Evolutionary conservation across 345 rosid species (phyloP).

Genomic region (Theobroma cacao): DNA sequence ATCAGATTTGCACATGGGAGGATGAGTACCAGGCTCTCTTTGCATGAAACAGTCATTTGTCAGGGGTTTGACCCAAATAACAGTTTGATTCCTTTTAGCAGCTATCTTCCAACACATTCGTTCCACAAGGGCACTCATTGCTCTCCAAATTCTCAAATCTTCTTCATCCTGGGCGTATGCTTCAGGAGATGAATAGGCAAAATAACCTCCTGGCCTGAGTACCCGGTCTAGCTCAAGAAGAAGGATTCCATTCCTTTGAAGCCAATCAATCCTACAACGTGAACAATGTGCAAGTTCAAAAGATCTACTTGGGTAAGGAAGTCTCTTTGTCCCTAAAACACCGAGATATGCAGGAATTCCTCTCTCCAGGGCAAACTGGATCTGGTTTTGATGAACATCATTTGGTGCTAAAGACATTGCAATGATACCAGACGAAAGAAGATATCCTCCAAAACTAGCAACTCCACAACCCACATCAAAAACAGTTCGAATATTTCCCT

Average conservation of each 20-base stretch:
- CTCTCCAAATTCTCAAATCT: slow-evolving; percentile 84
- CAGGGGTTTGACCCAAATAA: slow-evolving; percentile 90
- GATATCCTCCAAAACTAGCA: slow-evolving; percentile 96
- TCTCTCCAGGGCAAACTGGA: slow-evolving; percentile 95
- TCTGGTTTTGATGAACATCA: slow-evolving; percentile 98
- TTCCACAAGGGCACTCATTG: slow-evolving; percentile 84
- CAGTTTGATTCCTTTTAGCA: slow-evolving; percentile 84
- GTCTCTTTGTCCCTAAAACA: slow-evolving; percentile 90
- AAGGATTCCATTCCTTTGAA: slow-evolving; percentile 93
- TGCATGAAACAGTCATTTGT: slow-evolving; percentile 82
- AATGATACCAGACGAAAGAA: slow-evolving; percentile 75
- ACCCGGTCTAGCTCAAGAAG: slow-evolving; percentile 94
- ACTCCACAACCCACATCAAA: slow-evolving; percentile 98
- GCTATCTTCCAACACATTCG: slow-evolving; percentile 97
- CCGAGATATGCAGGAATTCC: slow-evolving; percentile 99
- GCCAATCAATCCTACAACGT: slow-evolving; percentile 98
- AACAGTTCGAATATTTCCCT: slow-evolving; percentile 76
- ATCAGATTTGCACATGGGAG: slow-evolving; percentile 86
- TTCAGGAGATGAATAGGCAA: slow-evolving; percentile 98
- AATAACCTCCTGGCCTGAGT: slow-evolving; percentile 98
- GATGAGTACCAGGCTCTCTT: slow-evolving; percentile 77
- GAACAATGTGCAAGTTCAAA: slow-evolving; percentile 97
- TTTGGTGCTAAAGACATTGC: slow-evolving; percentile 95
- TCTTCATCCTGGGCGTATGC: slow-evolving; percentile 98
- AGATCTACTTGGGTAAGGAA: slow-evolving; percentile 98